Evolutionary conservation across 805 yeast species (phyloP).

Genomic region (Cyberlindnera maclurae): DNA sequence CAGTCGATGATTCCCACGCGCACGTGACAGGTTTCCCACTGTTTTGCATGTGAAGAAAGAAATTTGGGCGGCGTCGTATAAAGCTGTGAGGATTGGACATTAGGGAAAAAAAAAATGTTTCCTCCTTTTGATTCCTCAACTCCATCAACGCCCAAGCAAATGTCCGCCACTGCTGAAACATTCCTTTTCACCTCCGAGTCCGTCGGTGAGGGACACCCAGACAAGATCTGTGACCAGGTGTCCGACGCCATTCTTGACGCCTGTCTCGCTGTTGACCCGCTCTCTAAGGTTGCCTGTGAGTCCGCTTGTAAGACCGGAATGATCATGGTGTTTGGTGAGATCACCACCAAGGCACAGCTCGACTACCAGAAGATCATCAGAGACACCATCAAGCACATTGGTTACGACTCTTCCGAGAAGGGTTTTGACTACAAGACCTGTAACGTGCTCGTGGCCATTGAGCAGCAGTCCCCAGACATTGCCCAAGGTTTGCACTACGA

Average conservation of each 20-base stretch:
- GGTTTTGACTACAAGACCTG: slow-evolving; percentile 99
- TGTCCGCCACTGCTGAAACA: slow-evolving; percentile 28
- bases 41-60: no score
- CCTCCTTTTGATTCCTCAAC: neutral
- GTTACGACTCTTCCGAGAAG: slow-evolving; percentile 91
- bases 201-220: slow-evolving; percentile 94
- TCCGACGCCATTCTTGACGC: slow-evolving; percentile 98
- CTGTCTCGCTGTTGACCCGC: slow-evolving; percentile 90
- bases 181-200: slow-evolving; percentile 79
- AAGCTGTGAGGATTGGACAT: neutral
- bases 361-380: slow-evolving; percentile 97
- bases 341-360: slow-evolving; percentile 90
- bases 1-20: no score
- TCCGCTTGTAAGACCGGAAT: slow-evolving; percentile 99
- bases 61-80: neutral
- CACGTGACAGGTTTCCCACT: no score
- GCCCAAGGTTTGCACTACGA: slow-evolving; percentile 99
- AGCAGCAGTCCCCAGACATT: slow-evolving; percentile 98
- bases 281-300: slow-evolving; percentile 98
- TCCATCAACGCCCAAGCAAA: neutral
- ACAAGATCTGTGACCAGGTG: slow-evolving; percentile 97
- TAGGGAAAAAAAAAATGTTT: neutral
- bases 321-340: slow-evolving; percentile 99
- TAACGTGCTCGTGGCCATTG: slow-evolving; percentile 97
- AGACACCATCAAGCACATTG: slow-evolving; percentile 97